Evolutionary conservation across 768 basidiomycete genomes (phyloP), one percentile per base, ranked within the genome.

Genomic region (Boletus bicolor): DNA sequence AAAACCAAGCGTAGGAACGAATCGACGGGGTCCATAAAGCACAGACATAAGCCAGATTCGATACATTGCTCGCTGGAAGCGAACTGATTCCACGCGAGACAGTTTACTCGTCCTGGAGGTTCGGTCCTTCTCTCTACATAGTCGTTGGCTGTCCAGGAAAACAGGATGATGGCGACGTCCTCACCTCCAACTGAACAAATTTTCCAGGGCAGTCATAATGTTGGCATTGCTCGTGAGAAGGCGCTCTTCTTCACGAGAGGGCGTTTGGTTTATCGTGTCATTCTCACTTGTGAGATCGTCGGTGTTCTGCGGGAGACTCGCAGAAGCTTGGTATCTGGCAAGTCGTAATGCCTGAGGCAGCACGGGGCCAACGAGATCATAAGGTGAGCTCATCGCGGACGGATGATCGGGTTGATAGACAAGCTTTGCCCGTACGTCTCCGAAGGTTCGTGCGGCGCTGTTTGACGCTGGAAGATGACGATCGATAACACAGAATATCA

Each of bases 101-200:
- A 78, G 60, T 32, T 51, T 58, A 45, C 72, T 75, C 14, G 51
- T 61, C 12, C 38, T 46, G 26, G 64, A 71, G 3, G 58, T 59
- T 28, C 72, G 68, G 51, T 76, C 72, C 55, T 76, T 74, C 51
- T 72, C 1, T 10, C 56, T 55, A 15, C 28, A 6, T 28, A 15
- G 44, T 42, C 6, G 6, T 19, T 21, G 17, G 3, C 7, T 11
- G 24, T 19, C 39, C 19, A 15, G 7, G 28, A 10, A n/a, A 35
- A 8, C 14, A 3, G n/a, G 34, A 14, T 7, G 10, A n/a, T 5
- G 7, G 26, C 35, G 30, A 56, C 10, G 38, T 43, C 69, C 76
- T 63, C 19, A 72, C 77, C 73, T 72, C 38, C 65, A 53, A 51
- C 77, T 77, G 55, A 73, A 79, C 11, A 77, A 39, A 32, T 71